Conservation (phyloP, 441 rosid genomes). For the Euphorbia schlechtendalii region DNA sequence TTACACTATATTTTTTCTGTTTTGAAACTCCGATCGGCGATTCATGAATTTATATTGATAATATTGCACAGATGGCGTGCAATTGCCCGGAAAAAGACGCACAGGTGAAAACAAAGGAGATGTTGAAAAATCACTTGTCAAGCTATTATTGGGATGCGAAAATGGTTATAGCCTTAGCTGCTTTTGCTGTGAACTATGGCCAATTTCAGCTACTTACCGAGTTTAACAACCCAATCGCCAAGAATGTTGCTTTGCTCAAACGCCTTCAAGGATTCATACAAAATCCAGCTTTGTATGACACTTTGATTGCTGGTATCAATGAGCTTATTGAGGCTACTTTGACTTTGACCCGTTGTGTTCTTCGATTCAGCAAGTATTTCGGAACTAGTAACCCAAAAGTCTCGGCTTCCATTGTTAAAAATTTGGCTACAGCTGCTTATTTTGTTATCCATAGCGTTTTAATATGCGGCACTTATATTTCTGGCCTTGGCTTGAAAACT, state of each 20-base stretch:
- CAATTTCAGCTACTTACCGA: background rate
- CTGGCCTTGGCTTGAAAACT: background rate
- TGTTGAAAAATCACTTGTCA: background rate
- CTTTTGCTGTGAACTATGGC: constrained; percentile 1
- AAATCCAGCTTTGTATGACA: background rate
- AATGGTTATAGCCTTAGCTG: background rate
- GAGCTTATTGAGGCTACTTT: background rate
- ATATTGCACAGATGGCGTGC: constrained; percentile 2
- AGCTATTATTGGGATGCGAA: constrained; percentile 7
- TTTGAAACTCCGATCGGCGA: too few relatives aligned
- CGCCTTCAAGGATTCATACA: background rate
- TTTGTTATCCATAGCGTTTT: background rate
- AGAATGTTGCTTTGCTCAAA: constrained; percentile 2
- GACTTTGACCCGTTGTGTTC: background rate
- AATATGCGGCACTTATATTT: background rate
- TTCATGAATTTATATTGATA: too few relatives aligned
- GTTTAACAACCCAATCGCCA: constrained; percentile 2
- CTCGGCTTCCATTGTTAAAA: background rate
- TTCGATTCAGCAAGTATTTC: background rate
- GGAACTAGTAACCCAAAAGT: background rate
- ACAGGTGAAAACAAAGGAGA: background rate
- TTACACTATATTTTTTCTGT: too few relatives aligned
- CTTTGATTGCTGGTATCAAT: background rate
- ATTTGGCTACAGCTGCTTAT: background rate
- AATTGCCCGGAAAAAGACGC: background rate